phyloP scores from a whole-genome alignment of 2,329 filamentous ascomycete species.

The Chaetomium strumarium region DNA sequence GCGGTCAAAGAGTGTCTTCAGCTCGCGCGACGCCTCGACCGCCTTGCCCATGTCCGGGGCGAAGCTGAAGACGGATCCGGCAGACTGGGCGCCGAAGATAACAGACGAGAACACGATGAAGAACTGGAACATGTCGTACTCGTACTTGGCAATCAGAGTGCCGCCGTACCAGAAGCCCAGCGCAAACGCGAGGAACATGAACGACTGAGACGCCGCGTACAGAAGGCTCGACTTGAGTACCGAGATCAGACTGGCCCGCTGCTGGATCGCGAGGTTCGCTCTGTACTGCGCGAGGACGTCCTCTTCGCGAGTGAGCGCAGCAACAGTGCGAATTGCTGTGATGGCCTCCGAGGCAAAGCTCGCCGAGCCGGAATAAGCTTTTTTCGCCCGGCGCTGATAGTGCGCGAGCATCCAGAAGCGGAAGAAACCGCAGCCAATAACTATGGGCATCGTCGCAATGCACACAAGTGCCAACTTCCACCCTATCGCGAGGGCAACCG shows the following conservation, averaged over 20 bases:
- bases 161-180: constrained; percentile 93
- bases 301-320: constrained; percentile 77
- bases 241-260: constrained; percentile 61
- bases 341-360: constrained; percentile 90
- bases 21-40: constrained; percentile 70
- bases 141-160: constrained; percentile 60
- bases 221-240: constrained; percentile 70
- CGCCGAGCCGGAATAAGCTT: constrained; percentile 72
- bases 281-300: constrained; percentile 74
- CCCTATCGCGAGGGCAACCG: constrained; percentile 37
- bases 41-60: constrained; percentile 92
- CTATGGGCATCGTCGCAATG: constrained; percentile 34
- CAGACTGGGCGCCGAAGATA: constrained; percentile 88
- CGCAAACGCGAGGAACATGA: constrained; percentile 77
- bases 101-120: constrained; percentile 85
- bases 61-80: constrained; percentile 83
- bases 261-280: constrained; percentile 58
- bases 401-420: constrained; percentile 62
- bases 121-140: constrained; percentile 80
- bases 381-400: constrained; percentile 74
- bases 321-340: constrained; percentile 88
- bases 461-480: constrained; percentile 42
- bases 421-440: constrained; percentile 37
- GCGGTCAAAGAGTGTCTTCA: constrained; percentile 80
- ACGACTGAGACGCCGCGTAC: constrained; percentile 78